Base-by-base conservation (phyloP, 1,139 yeast species). In the Taphrina wiesneri region DNA sequence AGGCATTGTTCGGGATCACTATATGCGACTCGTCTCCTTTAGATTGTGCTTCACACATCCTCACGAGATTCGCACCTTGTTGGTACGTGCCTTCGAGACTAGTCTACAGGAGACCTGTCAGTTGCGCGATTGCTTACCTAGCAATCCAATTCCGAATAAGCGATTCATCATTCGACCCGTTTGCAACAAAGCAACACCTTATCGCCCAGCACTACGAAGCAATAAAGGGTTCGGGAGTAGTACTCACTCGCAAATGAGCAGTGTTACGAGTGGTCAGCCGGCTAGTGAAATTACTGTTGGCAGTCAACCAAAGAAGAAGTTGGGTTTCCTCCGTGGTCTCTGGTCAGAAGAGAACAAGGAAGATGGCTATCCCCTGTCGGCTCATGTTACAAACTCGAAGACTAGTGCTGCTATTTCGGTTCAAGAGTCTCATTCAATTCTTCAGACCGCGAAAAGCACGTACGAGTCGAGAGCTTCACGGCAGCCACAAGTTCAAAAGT, bases 71-170 rank as follows among this genome's bases (percentile, higher is more conserved):
- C 47, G 51, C n/a, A 11, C 41, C 13, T 11, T 60, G 28, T 45
- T 60, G 36, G 28, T 49, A 34, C 64, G 64, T 4, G 32, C 64
- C 7, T 60, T 60, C 36, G 32, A 34, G 30, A 60, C 64, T 15
- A 49, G 57, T 51, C 39, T 60, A n/a, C 43, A 15, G 15, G 64
- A 60, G 41, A 39, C 51, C 17, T 60, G 64, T 51, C 64, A 60
- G 17, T 39, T 60, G 39, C 47, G 64, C 19, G 64, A 60, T 25
- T 60, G 64, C 21, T 51, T 60, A 11, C 64, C 64, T 2, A 43
- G 64, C 39, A 60, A 60, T 28, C 64, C 64, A 6, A 60, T 60
- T 2, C 64, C 64, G 6, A 60, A 60, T 26, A 60, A 60, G 51
- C 13, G 56, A 13, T 60, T 60, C 51, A 49, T 52, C 41, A 60